A percentile compares a stretch with the other conserved stretches of the same genome.
These are phyloP conservation scores for Plantago major DNA, from an alignment of 257 asterid genomes.

Conservation along the genomic window DNA sequence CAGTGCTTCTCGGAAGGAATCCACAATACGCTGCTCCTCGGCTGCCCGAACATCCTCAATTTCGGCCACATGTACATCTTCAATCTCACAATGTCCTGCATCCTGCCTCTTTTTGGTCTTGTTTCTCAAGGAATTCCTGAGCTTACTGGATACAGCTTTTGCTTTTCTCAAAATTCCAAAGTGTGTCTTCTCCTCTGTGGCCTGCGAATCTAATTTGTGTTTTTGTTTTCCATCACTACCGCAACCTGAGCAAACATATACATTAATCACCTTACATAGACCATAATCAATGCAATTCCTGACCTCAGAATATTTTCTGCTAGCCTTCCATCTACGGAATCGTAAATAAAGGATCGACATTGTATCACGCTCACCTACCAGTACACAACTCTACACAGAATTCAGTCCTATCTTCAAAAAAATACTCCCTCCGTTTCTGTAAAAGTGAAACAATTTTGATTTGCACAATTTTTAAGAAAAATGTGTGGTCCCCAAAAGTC, in stretches of 20 bases:
- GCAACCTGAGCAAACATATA: conserved; percentile 31
- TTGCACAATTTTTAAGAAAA: no score
- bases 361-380: no score
- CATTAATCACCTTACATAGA: neutral
- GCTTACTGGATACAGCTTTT: conserved; percentile 27
- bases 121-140: conserved; percentile 33
- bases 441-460: no score
- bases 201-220: conserved; percentile 29
- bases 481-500: no score
- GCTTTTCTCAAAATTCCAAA: conserved; percentile 38
- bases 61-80: conserved; percentile 34
- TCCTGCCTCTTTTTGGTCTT: conserved; percentile 32
- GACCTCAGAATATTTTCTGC: no score
- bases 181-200: conserved; percentile 34
- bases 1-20: conserved; percentile 50
- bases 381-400: no score
- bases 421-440: no score
- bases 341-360: no score
- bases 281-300: no score
- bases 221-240: conserved; percentile 31
- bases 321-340: no score
- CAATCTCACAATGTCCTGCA: conserved; percentile 23
- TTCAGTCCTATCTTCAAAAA: no score
- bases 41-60: conserved; percentile 34
- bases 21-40: conserved; percentile 46